phyloP scores from a whole-genome alignment of 2,329 filamentous ascomycete species.

The Hymenotorrendiella dingleyae region DNA sequence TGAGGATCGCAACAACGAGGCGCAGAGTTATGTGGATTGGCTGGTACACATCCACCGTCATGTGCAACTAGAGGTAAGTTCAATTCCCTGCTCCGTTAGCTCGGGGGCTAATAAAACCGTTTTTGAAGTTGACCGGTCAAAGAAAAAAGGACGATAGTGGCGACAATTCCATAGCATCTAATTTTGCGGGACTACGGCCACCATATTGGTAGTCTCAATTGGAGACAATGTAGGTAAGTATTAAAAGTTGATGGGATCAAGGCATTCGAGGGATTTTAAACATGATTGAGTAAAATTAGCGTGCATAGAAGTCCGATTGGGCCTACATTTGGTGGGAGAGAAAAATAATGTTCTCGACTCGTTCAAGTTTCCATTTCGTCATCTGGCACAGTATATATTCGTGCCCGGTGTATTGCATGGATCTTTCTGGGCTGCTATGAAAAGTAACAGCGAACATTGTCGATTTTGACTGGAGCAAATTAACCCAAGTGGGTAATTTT shows the following conservation, averaged over 20 bases:
- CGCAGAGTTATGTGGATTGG: conserved; percentile 98
- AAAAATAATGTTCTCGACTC: too few relatives aligned
- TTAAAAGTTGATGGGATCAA: conserved; percentile 6
- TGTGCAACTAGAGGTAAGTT: conserved; percentile 78
- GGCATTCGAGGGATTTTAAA: conserved; percentile 4
- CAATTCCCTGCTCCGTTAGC: neutral
- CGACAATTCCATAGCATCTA: conserved; percentile 43
- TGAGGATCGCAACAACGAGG: conserved; percentile 95
- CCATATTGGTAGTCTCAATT: conserved; percentile 47
- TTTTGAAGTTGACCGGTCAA: conserved; percentile 56
- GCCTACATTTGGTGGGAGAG: too few relatives aligned
- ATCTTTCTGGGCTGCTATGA: too few relatives aligned
- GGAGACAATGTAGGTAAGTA: conserved; percentile 4
- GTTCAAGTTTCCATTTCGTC: too few relatives aligned
- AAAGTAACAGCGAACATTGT: too few relatives aligned
- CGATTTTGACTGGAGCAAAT: too few relatives aligned
- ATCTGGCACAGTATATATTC: too few relatives aligned
- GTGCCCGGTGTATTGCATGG: too few relatives aligned
- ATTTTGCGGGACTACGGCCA: conserved; percentile 54
- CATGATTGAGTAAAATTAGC: conserved; percentile 6
- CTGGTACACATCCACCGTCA: conserved; percentile 89
- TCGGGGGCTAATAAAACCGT: conserved; percentile 6
- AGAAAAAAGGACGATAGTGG: conserved; percentile 61
- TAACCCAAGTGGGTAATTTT: too few relatives aligned
- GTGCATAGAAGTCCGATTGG: conserved; percentile 9